Conservation (phyloP, 2,329 filamentous ascomycete genomes). For the Ilyonectria destructans region DNA sequence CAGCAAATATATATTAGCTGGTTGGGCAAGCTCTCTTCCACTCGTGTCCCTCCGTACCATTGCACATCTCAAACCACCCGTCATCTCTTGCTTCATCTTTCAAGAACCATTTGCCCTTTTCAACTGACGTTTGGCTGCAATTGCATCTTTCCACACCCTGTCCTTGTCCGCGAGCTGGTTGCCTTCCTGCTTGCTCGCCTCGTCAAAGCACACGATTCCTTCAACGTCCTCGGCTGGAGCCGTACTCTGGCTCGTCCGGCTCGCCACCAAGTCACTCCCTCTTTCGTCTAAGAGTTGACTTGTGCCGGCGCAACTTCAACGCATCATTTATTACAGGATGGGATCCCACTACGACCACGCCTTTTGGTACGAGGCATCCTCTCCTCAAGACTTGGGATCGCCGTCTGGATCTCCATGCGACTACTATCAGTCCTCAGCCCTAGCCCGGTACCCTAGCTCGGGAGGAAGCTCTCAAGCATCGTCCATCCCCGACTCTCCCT, state of each 20-base stretch:
- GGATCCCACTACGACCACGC: slow-evolving; percentile 35
- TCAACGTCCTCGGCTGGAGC: slow-evolving; percentile 2
- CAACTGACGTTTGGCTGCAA: slow-evolving; percentile 33
- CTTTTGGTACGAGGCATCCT: slow-evolving; percentile 36
- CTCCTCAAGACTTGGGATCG: slow-evolving; percentile 43
- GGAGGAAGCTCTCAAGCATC: slow-evolving; percentile 50
- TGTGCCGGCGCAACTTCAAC: slow-evolving; percentile 25
- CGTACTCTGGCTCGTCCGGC: slow-evolving; percentile 3
- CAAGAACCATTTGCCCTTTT: slow-evolving; percentile 39
- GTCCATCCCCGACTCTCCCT: slow-evolving; percentile 50
- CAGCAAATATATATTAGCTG: slow-evolving; percentile 12
- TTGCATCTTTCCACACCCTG: slow-evolving; percentile 31
- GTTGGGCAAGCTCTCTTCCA: slow-evolving; percentile 6
- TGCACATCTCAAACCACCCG: slow-evolving; percentile 23
- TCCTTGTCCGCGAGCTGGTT: slow-evolving; percentile 19
- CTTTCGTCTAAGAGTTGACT: slow-evolving; percentile 20
- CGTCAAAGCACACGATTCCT: slow-evolving; percentile 31
- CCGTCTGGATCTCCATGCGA: slow-evolving; percentile 38
- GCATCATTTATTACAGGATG: slow-evolving; percentile 33
- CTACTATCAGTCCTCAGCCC: slow-evolving; percentile 46
- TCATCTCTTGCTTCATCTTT: slow-evolving; percentile 28
- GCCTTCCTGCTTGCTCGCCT: slow-evolving; percentile 31
- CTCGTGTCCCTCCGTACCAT: slow-evolving; percentile 18
- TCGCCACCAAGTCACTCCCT: not conserved
- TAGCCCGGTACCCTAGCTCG: slow-evolving; percentile 51